Conservation (phyloP, 495 filamentous ascomycete genomes). For the Podospora pseudocomata region DNA sequence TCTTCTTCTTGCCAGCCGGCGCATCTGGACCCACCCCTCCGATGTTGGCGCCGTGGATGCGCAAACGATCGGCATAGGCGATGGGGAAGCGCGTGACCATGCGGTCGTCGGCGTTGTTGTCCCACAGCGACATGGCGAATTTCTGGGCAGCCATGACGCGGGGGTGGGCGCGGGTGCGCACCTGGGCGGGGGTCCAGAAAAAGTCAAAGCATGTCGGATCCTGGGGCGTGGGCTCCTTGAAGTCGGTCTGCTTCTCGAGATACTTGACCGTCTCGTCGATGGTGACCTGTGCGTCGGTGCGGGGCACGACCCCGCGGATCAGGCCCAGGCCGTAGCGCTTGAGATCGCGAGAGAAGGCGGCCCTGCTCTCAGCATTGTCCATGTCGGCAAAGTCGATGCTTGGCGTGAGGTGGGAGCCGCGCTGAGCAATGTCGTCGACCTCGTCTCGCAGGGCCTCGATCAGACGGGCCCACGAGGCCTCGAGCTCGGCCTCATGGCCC, state of each 20-base stretch:
- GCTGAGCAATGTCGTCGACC: slow-evolving; percentile 50
- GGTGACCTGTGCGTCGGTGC: slow-evolving; percentile 52
- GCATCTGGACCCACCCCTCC: slow-evolving; percentile 34
- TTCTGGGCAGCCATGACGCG: slow-evolving; percentile 69
- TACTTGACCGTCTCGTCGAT: slow-evolving; percentile 61
- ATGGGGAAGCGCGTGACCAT: slow-evolving; percentile 60
- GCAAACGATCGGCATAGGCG: slow-evolving; percentile 78
- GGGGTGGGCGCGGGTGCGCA: slow-evolving; percentile 72
- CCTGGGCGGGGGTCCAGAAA: slow-evolving; percentile 85
- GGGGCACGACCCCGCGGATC: slow-evolving; percentile 61
- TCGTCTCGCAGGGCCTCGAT: slow-evolving; percentile 56
- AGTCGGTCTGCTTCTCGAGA: slow-evolving; percentile 54
- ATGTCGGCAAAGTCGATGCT: slow-evolving; percentile 62
- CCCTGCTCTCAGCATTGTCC: slow-evolving; percentile 45
- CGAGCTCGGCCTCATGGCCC: slow-evolving; percentile 63
- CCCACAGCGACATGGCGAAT: slow-evolving; percentile 82
- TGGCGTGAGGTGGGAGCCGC: slow-evolving; percentile 55
- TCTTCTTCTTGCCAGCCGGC: slow-evolving; percentile 23
- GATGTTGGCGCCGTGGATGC: slow-evolving; percentile 57
- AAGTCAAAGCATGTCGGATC: slow-evolving; percentile 84
- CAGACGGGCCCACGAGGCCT: slow-evolving; percentile 69
- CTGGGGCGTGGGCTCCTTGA: slow-evolving; percentile 49
- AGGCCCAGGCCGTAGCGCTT: slow-evolving; percentile 64
- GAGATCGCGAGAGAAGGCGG: slow-evolving; percentile 51
- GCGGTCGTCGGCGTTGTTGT: slow-evolving; percentile 63